These are phyloP conservation scores for Mucor irregularis DNA, from an alignment of 371 early-diverging fungal genomes.

Conservation along the genomic window DNA sequence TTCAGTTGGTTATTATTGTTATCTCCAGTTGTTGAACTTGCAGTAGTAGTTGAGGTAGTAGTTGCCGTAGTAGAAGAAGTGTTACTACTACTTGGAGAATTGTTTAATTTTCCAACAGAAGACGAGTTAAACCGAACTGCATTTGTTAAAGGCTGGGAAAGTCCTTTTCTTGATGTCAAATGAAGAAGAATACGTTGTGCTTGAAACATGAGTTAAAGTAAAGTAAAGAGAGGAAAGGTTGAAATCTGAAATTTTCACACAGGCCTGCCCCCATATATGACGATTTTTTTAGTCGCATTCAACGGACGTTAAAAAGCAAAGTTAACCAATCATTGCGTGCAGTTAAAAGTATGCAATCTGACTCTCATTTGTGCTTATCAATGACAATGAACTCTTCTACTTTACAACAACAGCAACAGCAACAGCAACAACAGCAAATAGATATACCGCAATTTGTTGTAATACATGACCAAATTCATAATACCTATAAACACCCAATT, in stretches of 20 bases:
- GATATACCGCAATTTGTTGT: conserved; percentile 56
- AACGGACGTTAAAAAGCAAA: too few species aligned
- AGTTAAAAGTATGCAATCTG: too few species aligned
- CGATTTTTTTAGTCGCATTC: too few species aligned
- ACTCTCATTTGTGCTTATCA: neutral
- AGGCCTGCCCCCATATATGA: neutral
- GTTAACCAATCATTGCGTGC: too few species aligned
- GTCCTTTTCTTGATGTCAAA: neutral
- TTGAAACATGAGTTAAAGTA: conserved; percentile 10
- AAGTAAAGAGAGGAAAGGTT: neutral
- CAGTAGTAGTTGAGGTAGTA: neutral
- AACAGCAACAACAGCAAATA: conserved; percentile 3
- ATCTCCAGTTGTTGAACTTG: neutral
- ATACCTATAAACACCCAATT: conserved; percentile 52
- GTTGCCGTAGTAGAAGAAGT: conserved; percentile 8
- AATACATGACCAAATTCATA: conserved; percentile 49
- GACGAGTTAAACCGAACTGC: conserved; percentile 17
- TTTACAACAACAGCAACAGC: neutral
- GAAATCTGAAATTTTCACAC: conserved; percentile 6
- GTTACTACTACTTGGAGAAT: too few species aligned
- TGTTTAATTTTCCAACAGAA: conserved; percentile 10
- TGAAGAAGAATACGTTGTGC: neutral
- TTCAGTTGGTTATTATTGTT: neutral
- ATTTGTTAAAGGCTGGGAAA: too few species aligned
- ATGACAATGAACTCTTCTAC: conserved; percentile 12